phyloP scores from a whole-genome alignment of 805 yeast species.

The Suhomyces sp. region DNA sequence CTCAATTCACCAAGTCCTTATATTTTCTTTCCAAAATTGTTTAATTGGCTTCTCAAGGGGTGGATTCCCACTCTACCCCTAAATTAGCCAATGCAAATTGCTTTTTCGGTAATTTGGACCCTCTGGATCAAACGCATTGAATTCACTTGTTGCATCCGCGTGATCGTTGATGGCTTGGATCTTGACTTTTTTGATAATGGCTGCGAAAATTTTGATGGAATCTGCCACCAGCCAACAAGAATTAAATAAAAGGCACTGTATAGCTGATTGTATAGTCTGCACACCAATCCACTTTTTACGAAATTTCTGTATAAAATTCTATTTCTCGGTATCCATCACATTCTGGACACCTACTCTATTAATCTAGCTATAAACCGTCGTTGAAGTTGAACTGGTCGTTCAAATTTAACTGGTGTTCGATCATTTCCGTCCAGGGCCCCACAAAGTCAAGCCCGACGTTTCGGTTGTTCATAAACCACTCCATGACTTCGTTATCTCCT shows the following conservation, averaged over 20 bases:
- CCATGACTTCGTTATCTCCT: slow-evolving; percentile 44
- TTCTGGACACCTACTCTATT: no score
- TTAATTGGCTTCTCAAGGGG: not conserved
- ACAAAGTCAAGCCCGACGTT: slow-evolving; percentile 46
- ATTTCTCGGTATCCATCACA: not conserved
- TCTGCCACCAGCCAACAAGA: no score
- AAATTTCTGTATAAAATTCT: not conserved
- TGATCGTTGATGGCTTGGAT: not conserved
- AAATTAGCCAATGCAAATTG: no score
- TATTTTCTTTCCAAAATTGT: no score
- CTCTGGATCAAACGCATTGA: no score
- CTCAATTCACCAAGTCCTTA: no score
- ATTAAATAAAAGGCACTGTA: no score
- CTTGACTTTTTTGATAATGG: not conserved
- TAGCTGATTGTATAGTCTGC: not conserved
- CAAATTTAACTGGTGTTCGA: slow-evolving; percentile 58
- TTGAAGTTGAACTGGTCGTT: slow-evolving; percentile 33
- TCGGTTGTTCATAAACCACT: slow-evolving; percentile 40
- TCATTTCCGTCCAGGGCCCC: slow-evolving; percentile 79
- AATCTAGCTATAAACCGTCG: slow-evolving; percentile 11
- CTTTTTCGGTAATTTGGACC: no score
- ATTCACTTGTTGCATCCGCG: not conserved
- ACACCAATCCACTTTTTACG: not conserved
- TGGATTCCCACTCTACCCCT: not conserved
- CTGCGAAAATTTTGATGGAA: not conserved